These are phyloP conservation scores for Phaffia rhodozyma DNA, from an alignment of 1,284 basidiomycete species.

Conservation along the genomic window DNA sequence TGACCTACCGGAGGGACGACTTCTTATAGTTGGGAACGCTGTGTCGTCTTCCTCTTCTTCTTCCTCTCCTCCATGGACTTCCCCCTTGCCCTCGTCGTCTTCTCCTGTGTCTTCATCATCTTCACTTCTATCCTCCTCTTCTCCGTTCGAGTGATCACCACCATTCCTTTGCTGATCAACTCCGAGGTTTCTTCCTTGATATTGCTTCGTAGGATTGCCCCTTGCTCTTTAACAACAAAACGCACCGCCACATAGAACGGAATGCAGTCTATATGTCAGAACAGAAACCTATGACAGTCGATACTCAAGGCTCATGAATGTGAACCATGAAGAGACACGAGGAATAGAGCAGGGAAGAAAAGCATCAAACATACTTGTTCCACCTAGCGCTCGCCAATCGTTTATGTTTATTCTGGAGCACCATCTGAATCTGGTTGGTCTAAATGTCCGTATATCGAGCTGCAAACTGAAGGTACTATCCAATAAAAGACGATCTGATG, in stretches of 20 bases:
- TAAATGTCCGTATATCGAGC: no score
- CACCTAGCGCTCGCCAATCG: neutral
- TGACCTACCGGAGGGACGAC: no score
- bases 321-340: no score
- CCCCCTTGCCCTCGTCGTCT: neutral
- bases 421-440: neutral
- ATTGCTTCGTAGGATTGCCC: neutral
- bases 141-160: neutral
- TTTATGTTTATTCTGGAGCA: constrained; percentile 11
- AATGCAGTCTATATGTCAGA: no score
- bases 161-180: neutral
- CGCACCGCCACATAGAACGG: no score
- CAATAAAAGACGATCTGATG: no score
- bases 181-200: neutral
- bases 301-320: no score
- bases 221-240: neutral
- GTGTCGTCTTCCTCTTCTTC: neutral
- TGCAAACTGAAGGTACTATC: no score
- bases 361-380: neutral
- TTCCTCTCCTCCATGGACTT: neutral
- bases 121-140: neutral
- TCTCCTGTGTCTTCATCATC: neutral
- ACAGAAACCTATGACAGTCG: no score
- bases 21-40: no score
- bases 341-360: neutral